Base-by-base conservation (phyloP, 139 green algal genomes). In the Eudorina sp. region DNA sequence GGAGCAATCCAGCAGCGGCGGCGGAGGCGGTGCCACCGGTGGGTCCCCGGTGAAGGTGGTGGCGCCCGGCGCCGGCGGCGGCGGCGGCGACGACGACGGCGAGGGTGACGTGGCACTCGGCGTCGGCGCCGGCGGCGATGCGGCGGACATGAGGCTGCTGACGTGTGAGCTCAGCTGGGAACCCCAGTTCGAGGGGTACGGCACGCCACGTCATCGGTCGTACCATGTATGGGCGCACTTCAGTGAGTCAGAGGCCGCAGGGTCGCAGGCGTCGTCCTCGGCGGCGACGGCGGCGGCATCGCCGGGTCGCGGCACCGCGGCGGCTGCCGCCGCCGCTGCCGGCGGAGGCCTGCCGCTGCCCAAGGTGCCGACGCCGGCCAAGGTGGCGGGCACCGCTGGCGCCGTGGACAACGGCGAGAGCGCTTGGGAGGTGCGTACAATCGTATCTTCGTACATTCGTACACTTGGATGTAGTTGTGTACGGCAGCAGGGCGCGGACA, bases 181-280 rank as follows among this genome's bases (percentile, higher is more conserved):
- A 31, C 82, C 82, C 21, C 82, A 88, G 82, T 88, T 88, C 36
- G 82, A 88, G 3, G 82, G 19, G 27, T 34, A 4, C 3, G 62
- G 82, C 21, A 25, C 16, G 66, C 82, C 82, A 25, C n/a, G 64
- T 6, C 82, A 88, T 36, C 82, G 82, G 29, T 70, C 38, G 27
- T 88, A 88, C 66, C 82, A 88, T 16, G 62, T 88, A 7, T 88
- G 82, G 82, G 82, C 46, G n/a, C 82, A 88, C 68, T 79, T 80
- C 41, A 75, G 43, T 21, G 13, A 21, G 1, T 4, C 18, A 23
- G 77, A 84, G 77, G 53, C n/a, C n/a, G n/a, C n/a, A n/a, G n/a
- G n/a, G n/a, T n/a, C 36, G 77, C 53, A 53, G 53, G 77, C 53
- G 34, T 43, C 73, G 73, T 13, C 70, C 25, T 40, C 14, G 40